Evolutionary conservation across 169 alveolate genomes (phyloP).

Genomic region (Eimeria maxima): DNA sequence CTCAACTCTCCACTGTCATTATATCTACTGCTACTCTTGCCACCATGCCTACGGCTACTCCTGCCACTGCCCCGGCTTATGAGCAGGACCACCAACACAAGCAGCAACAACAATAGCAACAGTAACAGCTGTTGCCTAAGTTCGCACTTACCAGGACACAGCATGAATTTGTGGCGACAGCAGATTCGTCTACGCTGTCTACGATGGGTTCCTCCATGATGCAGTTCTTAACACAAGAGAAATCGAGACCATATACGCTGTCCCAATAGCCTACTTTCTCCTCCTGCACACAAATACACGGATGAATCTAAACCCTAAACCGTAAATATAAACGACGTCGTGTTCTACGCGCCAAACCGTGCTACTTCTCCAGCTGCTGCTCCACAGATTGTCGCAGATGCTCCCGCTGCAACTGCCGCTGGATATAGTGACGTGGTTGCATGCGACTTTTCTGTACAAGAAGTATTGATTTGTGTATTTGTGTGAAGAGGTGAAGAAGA

Average conservation of each 20-base stretch:
- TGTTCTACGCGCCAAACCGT: too few species aligned
- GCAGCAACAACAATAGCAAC: too few species aligned
- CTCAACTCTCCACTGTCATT: too few species aligned
- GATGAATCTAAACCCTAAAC: background rate
- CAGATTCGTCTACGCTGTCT: conserved; percentile 93
- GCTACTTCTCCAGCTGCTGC: too few species aligned
- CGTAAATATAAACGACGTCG: too few species aligned
- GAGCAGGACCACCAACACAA: background rate
- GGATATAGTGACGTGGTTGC: too few species aligned
- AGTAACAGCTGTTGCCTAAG: background rate
- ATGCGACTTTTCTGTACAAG: too few species aligned
- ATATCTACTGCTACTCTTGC: background rate
- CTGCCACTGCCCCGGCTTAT: too few species aligned
- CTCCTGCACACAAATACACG: conserved; percentile 41
- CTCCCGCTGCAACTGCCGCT: too few species aligned
- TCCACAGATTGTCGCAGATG: too few species aligned
- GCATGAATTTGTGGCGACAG: conserved; percentile 92
- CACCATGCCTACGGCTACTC: background rate
- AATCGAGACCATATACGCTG: conserved; percentile 97
- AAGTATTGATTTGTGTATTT: too few species aligned
- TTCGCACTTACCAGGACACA: conserved; percentile 86
- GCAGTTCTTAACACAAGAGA: conserved; percentile 94
- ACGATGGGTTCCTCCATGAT: conserved; percentile 97
- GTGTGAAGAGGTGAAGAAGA: background rate
- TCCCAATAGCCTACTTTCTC: conserved; percentile 98